Evolutionary conservation across 2,329 filamentous ascomycete genomes (phyloP), one percentile per base, ranked within the genome.

Genomic region (Ceratocystis diversiconidia): DNA sequence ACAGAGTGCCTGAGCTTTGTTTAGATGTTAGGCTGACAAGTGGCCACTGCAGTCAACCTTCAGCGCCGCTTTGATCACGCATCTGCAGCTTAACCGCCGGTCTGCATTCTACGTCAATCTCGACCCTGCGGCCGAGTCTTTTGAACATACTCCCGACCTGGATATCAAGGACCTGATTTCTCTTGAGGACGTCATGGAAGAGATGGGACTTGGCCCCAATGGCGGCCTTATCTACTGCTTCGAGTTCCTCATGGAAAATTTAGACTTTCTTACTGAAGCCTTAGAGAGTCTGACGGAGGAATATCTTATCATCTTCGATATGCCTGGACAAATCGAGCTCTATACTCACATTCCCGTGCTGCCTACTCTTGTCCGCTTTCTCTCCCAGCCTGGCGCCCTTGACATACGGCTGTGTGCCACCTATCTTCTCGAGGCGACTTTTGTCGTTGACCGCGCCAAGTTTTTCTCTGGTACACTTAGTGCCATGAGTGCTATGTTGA

Each of bases 401-500:
- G 92, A 96, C 75, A 88, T 97, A 73, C 90, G 88, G 71, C 84
- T 97, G 71, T 96, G 92, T 74, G 94, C 94, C 55, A 85, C 92
- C 8, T 99, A 97, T 75, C 84, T 99, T 41, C 86, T 99, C 69
- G 94, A 99, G 75, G 90, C 90, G 12, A 96, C 92, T 7, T 99
- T 97, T 74, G 88, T 97, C 71, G 85, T 96, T 68, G 94, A 99
- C 76, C 87, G 90, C 68, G 89, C 94, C 72, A 99, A 97, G 78
- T 99, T 95, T 80, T 97, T 99, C 76, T 87, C 94, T 0, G 94
- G 94, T 12, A 96, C 94, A 0, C 79, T 99, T 68, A 94, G 89
- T 73, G 94, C 94, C 69, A 97, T 99, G 94, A 95, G 89, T 72
- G 92, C 94, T 69, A 99, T 99, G 94, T 85, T 99, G 72, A 94